Conservation (phyloP, 768 basidiomycete species). For the Exsudoporus frostii region DNA sequence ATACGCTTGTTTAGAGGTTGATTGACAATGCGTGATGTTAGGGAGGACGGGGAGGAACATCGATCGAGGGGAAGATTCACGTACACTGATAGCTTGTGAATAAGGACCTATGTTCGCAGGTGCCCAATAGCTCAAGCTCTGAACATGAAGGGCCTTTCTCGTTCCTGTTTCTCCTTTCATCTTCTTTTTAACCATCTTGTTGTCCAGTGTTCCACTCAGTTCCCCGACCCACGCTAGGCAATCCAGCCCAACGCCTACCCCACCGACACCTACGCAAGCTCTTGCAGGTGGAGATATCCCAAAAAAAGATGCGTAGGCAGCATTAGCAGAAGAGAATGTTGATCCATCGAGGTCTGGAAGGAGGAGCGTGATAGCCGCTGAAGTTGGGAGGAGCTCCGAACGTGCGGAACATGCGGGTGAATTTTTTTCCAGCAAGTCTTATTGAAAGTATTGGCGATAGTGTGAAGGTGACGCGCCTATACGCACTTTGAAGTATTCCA, state of each 20-base stretch:
- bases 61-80: conserved; percentile 21
- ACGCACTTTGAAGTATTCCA: conserved; percentile 53
- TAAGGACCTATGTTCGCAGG: conserved; percentile 99
- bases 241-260: conserved; percentile 64
- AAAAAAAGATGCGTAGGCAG: conserved; percentile 76
- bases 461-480: neutral
- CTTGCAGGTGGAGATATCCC: conserved; percentile 90
- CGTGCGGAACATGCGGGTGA: conserved; percentile 35
- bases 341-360: conserved; percentile 68
- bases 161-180: conserved; percentile 29
- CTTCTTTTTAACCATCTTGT: conserved; percentile 11
- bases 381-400: conserved; percentile 15
- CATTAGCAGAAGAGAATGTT: conserved; percentile 74
- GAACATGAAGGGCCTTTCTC: conserved; percentile 85
- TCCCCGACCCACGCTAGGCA: conserved; percentile 61
- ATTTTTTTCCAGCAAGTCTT: conserved; percentile 53
- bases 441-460: neutral
- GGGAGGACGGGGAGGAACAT: neutral
- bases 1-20: neutral
- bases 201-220: conserved; percentile 2
- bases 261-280: conserved; percentile 84
- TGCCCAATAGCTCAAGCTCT: conserved; percentile 97
- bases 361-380: conserved; percentile 73
- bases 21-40: neutral
- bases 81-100: conserved; percentile 85